phyloP scores from a whole-genome alignment of 2,329 filamentous ascomycete species.

The Sporothrix variecibatus region DNA sequence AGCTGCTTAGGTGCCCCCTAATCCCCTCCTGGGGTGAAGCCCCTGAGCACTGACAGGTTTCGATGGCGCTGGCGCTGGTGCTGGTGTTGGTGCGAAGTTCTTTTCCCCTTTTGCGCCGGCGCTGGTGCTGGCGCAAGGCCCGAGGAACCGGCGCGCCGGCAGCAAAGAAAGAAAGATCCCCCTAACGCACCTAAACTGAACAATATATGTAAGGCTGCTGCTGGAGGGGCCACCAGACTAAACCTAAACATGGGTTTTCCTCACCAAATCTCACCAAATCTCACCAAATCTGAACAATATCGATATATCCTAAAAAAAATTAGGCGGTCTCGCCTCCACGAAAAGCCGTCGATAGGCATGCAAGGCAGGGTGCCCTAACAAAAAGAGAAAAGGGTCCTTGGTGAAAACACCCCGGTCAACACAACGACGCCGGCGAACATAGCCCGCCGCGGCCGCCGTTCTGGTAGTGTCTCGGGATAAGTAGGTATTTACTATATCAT shows the following conservation, averaged over 20 bases:
- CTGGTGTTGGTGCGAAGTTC: conserved; percentile 11
- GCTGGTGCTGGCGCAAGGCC: conserved; percentile 20
- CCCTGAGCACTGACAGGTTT: conserved; percentile 21
- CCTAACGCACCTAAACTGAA: background rate
- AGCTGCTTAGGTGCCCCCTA: background rate
- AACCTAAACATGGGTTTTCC: background rate
- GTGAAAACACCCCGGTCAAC: background rate
- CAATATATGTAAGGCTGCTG: background rate
- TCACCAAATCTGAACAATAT: background rate
- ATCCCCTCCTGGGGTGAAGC: background rate
- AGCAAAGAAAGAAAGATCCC: background rate
- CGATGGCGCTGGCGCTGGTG: conserved; percentile 16
- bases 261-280: conserved; percentile 6
- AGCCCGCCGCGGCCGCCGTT: background rate
- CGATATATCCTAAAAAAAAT: background rate
- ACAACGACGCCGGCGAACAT: background rate
- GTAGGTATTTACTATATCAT: background rate
- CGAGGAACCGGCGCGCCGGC: conserved; percentile 8
- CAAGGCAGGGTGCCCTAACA: background rate
- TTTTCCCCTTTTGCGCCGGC: conserved; percentile 18
- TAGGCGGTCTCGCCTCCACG: background rate
- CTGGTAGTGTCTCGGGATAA: background rate
- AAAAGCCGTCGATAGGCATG: background rate
- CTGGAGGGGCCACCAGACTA: background rate
- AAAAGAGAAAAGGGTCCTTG: background rate